Conservation (phyloP, 768 basidiomycete species). For the Daedalea quercina region DNA sequence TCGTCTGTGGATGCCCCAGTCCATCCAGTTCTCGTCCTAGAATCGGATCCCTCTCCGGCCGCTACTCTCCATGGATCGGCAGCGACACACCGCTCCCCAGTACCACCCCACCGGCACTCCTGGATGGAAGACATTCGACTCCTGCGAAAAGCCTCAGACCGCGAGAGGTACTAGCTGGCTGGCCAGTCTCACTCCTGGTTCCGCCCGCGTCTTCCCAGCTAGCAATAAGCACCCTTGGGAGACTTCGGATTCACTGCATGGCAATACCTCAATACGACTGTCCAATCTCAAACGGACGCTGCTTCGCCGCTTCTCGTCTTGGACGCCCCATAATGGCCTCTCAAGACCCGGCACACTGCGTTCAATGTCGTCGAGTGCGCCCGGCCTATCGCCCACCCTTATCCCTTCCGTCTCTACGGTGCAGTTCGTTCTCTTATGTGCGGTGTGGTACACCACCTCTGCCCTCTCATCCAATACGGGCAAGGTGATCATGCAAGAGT, state of each 20-base stretch:
- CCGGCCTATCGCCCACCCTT: slow-evolving; percentile 1
- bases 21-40: not conserved
- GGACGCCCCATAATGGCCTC: slow-evolving; percentile 5
- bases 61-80: not conserved
- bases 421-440: slow-evolving; percentile 75
- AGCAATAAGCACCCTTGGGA: slow-evolving; percentile 10
- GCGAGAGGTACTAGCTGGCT: slow-evolving; percentile 13
- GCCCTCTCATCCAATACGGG: slow-evolving; percentile 96
- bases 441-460: slow-evolving; percentile 89
- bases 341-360: slow-evolving; percentile 5
- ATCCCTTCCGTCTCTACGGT: slow-evolving; percentile 26
- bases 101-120: not conserved
- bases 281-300: slow-evolving; percentile 12
- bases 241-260: slow-evolving; percentile 2
- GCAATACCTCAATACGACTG: slow-evolving; percentile 7
- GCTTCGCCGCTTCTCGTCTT: slow-evolving; percentile 11
- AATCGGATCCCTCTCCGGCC: not conserved
- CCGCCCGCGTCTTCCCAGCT: slow-evolving; percentile 7
- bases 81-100: not conserved
- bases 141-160: slow-evolving; percentile 6
- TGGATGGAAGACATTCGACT: slow-evolving; percentile 2
- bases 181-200: slow-evolving; percentile 11
- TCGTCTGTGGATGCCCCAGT: not conserved
- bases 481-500: slow-evolving; percentile 88
- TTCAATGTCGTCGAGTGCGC: not conserved